phyloP scores from a whole-genome alignment of 2,329 filamentous ascomycete species.

The Amauroascus verrucosus region DNA sequence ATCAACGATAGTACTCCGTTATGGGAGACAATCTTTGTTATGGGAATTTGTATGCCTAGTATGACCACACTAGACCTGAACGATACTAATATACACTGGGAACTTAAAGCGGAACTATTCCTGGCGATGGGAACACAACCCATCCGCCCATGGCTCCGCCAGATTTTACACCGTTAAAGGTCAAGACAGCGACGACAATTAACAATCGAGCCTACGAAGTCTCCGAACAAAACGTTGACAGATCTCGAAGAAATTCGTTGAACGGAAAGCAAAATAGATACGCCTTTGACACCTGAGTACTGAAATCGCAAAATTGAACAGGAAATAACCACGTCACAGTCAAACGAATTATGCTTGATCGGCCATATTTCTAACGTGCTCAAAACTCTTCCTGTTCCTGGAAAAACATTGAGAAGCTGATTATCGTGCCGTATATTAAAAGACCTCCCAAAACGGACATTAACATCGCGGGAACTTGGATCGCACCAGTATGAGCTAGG shows the following conservation, averaged over 20 bases:
- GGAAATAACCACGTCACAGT: not conserved
- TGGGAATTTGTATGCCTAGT: too few relatives aligned
- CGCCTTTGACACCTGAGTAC: not conserved
- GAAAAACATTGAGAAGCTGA: conserved; percentile 97
- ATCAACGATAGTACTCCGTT: too few relatives aligned
- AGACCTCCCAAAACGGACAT: conserved; percentile 92
- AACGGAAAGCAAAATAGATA: not conserved
- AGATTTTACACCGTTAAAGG: too few relatives aligned
- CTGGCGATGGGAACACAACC: not conserved
- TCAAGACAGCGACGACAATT: not conserved
- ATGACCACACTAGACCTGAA: not conserved
- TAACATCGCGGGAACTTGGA: conserved; percentile 72
- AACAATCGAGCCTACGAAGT: not conserved
- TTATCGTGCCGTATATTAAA: conserved; percentile 95
- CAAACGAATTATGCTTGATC: not conserved
- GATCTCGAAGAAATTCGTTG: not conserved
- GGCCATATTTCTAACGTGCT: conserved; percentile 15
- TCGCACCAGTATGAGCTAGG: conserved; percentile 76
- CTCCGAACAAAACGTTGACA: not conserved
- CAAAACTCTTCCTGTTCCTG: conserved; percentile 94
- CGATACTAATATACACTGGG: not conserved
- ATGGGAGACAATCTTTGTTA: too few relatives aligned
- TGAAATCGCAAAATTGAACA: not conserved
- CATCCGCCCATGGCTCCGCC: not conserved
- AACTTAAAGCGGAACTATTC: too few relatives aligned